These are phyloP conservation scores for Pythium plurisporium DNA, from an alignment of 352 stramenopile genomes.

Conservation along the genomic window DNA sequence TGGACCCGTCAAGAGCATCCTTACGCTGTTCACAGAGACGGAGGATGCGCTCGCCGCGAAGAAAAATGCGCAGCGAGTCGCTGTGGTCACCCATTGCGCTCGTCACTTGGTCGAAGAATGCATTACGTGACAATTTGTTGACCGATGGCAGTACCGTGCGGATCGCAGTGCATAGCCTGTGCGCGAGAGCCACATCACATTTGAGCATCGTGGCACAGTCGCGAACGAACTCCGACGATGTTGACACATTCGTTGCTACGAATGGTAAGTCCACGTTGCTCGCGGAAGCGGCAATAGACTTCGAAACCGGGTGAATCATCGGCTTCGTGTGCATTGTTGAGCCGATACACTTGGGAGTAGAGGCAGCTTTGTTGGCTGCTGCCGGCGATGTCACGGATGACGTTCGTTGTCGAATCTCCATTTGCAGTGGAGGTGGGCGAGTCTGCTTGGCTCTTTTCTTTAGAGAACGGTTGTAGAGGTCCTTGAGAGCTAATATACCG, in stretches of 20 bases:
- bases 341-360: neutral
- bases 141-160: neutral
- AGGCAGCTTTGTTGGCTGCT: neutral
- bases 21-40: slow-evolving; percentile 18
- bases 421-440: slow-evolving; percentile 7
- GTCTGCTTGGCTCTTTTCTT: neutral
- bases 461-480: slow-evolving; percentile 8
- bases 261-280: too few relatives aligned
- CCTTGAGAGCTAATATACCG: slow-evolving; percentile 43
- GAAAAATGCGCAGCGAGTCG: neutral
- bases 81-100: neutral
- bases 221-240: slow-evolving; percentile 21
- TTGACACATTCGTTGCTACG: neutral
- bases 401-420: slow-evolving; percentile 14
- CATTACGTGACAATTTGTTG: neutral
- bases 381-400: neutral
- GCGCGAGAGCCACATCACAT: slow-evolving; percentile 3
- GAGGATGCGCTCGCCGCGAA: slow-evolving; percentile 13
- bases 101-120: slow-evolving; percentile 12
- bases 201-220: slow-evolving; percentile 21
- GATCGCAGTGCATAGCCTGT: slow-evolving; percentile 8
- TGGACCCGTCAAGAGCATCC: too few relatives aligned
- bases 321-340: neutral
- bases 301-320: slow-evolving; percentile 14
- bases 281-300: neutral